These are phyloP conservation scores for Cicer bijugum DNA, from an alignment of 306 rosid genomes.

Conservation along the genomic window DNA sequence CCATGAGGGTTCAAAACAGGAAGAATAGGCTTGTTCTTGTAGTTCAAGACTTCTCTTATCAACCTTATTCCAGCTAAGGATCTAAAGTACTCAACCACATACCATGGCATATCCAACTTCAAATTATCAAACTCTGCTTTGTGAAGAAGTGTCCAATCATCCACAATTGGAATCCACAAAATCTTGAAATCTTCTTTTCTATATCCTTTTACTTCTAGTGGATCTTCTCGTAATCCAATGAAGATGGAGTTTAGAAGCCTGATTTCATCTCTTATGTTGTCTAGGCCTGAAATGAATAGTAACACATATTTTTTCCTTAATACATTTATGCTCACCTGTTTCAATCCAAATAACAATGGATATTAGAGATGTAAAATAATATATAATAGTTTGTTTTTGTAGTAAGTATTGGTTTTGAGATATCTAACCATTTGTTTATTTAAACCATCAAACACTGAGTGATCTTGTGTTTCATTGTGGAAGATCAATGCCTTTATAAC, in stretches of 20 bases:
- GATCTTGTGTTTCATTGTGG: conserved; percentile 47
- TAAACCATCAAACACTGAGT: conserved; percentile 44
- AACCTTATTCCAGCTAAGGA: conserved; percentile 47
- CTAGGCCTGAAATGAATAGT: conserved; percentile 50
- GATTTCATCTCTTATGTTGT: conserved; percentile 52
- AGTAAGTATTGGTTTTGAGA: too few relatives aligned
- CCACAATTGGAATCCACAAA: conserved; percentile 54
- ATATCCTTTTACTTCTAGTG: conserved; percentile 46
- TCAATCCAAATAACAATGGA: too few relatives aligned
- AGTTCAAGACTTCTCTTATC: conserved; percentile 43
- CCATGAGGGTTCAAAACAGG: conserved; percentile 56
- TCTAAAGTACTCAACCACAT: conserved; percentile 43
- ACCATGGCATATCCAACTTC: conserved; percentile 53
- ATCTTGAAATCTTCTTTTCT: conserved; percentile 52
- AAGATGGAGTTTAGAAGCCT: conserved; percentile 47
- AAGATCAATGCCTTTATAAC: conserved; percentile 49
- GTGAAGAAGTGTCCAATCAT: conserved; percentile 21
- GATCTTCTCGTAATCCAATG: conserved; percentile 40
- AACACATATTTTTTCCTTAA: conserved; percentile 48
- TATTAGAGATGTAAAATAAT: too few relatives aligned
- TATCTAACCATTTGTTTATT: conserved; percentile 42
- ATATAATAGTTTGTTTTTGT: too few relatives aligned
- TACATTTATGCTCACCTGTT: conserved; percentile 52
- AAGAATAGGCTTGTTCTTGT: conserved; percentile 50
- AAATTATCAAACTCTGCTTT: conserved; percentile 43